phyloP scores from a whole-genome alignment of 2,329 filamentous ascomycete genomes.

The Neophaeococcomyces aloes region DNA sequence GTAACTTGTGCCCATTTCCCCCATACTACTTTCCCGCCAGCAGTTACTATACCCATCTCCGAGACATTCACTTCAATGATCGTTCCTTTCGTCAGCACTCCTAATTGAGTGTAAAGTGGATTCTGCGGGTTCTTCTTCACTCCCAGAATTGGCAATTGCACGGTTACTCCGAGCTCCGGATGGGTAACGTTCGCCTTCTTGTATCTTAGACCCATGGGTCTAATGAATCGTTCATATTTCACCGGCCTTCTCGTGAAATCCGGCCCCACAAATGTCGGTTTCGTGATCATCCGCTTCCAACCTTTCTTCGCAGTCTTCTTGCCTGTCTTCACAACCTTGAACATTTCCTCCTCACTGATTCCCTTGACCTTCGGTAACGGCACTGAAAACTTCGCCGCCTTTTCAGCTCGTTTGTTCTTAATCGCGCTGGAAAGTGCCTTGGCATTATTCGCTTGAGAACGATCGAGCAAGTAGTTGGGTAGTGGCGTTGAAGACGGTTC shows the following conservation, averaged over 20 bases:
- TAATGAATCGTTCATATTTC: conserved; percentile 61
- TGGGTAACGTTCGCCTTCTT: conserved; percentile 68
- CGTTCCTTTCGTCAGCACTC: conserved; percentile 76
- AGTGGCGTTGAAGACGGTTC: conserved; percentile 73
- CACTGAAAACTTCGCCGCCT: conserved; percentile 85
- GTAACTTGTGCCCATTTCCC: conserved; percentile 64
- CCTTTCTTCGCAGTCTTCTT: conserved; percentile 84
- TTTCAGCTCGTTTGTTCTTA: conserved; percentile 90
- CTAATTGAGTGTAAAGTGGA: conserved; percentile 83
- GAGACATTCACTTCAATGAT: conserved; percentile 86
- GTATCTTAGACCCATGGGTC: conserved; percentile 67
- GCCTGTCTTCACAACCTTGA: conserved; percentile 90
- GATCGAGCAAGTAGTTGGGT: conserved; percentile 87
- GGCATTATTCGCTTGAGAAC: conserved; percentile 55
- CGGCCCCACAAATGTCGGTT: conserved; percentile 79
- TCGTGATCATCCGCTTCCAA: conserved; percentile 57
- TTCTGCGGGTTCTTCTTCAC: conserved; percentile 83
- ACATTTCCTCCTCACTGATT: conserved; percentile 94
- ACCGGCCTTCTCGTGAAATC: conserved; percentile 85
- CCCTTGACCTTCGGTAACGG: conserved; percentile 89
- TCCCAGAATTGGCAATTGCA: conserved; percentile 69
- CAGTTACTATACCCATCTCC: conserved; percentile 82
- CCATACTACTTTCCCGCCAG: conserved; percentile 88
- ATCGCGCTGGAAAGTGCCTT: conserved; percentile 74
- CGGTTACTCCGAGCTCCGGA: conserved; percentile 73